phyloP scores from a whole-genome alignment of 1,284 basidiomycete species.

The Mycosarcoma maydis region DNA sequence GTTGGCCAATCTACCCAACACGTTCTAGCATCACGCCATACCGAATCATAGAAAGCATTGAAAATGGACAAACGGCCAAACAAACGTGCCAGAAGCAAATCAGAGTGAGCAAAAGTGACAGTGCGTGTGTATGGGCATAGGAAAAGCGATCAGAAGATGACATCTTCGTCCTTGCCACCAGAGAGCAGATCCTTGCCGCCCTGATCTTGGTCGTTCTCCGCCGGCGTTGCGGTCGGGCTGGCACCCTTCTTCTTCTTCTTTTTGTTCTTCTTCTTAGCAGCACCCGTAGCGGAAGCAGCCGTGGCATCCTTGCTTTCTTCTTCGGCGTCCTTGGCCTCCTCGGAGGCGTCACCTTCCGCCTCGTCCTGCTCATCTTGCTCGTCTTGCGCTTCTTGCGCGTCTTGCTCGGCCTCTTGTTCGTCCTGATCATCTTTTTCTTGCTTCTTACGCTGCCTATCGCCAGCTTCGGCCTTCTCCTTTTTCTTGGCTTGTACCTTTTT shows the following conservation, averaged over 20 bases:
- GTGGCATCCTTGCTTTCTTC: background rate
- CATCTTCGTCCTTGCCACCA: conserved; percentile 65
- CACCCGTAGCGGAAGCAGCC: background rate
- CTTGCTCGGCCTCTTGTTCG: conserved; percentile 6
- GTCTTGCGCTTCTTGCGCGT: background rate
- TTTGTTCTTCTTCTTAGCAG: conserved; percentile 22
- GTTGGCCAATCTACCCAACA: background rate
- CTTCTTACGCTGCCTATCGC: conserved; percentile 12
- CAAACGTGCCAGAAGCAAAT: background rate
- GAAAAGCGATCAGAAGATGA: conserved; percentile 59
- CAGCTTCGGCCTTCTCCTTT: conserved; percentile 54
- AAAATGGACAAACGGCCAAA: no score
- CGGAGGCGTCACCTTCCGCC: background rate
- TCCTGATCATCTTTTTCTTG: conserved; percentile 9
- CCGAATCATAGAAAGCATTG: no score
- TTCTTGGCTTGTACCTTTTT: conserved; percentile 66
- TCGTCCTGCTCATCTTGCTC: conserved; percentile 4
- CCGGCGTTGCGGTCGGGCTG: background rate
- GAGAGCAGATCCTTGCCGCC: conserved; percentile 53
- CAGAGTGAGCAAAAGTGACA: background rate
- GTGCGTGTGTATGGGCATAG: background rate
- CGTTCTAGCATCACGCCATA: no score
- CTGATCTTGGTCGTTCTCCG: conserved; percentile 15
- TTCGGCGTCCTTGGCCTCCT: background rate
- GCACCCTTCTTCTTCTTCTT: conserved; percentile 17